phyloP scores from a whole-genome alignment of 2,329 filamentous ascomycete genomes.

The Huntiella omanensis region DNA sequence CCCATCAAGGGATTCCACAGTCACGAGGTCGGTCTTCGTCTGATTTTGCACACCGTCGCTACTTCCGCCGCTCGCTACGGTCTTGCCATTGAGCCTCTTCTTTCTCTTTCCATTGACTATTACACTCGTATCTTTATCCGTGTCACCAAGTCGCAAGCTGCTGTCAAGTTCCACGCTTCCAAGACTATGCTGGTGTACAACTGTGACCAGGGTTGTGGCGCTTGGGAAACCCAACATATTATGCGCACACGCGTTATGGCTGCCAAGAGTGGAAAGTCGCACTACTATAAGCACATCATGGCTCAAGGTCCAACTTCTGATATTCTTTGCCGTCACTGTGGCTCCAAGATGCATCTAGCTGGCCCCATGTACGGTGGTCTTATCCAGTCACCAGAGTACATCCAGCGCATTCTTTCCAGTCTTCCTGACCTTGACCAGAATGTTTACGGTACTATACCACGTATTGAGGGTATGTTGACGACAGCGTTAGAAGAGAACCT shows the following conservation, averaged over 20 bases:
- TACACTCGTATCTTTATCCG: constrained; percentile 81
- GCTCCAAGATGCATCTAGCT: constrained; percentile 65
- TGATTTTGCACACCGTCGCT: constrained; percentile 70
- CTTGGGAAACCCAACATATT: constrained; percentile 69
- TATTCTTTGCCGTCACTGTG: constrained; percentile 62
- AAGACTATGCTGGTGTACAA: constrained; percentile 89
- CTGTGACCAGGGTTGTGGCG: constrained; percentile 80
- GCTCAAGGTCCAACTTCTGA: constrained; percentile 50
- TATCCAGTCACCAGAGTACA: constrained; percentile 67
- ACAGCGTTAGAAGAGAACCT: constrained; percentile 64
- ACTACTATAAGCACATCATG: constrained; percentile 62
- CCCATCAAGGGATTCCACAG: constrained; percentile 70
- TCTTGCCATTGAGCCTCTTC: constrained; percentile 69
- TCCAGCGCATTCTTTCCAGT: constrained; percentile 57
- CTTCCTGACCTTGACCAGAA: constrained; percentile 47
- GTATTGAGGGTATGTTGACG: constrained; percentile 80
- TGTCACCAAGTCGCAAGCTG: constrained; percentile 57
- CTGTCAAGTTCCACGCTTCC: constrained; percentile 76
- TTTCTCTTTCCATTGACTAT: constrained; percentile 91
- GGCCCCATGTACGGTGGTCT: constrained; percentile 93
- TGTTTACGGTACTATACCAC: constrained; percentile 59
- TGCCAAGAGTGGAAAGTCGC: constrained; percentile 51
- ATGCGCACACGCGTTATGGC: constrained; percentile 46
- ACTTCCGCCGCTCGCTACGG: constrained; percentile 70
- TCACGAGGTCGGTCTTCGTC: constrained; percentile 73